Evolutionary conservation across 129 eudicot genomes (phyloP).

Genomic region (Helianthus tuberosus): DNA sequence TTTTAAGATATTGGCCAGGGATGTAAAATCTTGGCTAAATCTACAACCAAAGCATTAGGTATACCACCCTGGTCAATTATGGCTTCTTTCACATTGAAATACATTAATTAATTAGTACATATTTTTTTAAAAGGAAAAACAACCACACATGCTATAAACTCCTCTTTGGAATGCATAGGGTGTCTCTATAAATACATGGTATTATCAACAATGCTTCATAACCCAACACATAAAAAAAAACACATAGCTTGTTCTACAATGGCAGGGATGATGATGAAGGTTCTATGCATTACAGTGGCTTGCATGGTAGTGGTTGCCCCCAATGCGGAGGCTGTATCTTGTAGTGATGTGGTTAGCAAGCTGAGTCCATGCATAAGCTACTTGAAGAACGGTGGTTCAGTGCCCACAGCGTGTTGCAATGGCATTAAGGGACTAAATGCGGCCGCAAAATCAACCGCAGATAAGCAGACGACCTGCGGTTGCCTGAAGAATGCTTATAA

Average conservation of each 20-base stretch:
- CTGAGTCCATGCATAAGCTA: constrained; percentile 38
- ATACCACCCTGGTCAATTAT: no score
- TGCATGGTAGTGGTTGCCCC: constrained; percentile 27
- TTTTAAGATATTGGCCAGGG: no score
- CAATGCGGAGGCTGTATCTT: constrained; percentile 31
- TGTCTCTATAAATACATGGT: constrained; percentile 18
- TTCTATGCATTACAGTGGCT: constrained; percentile 14
- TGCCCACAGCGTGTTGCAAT: constrained; percentile 24
- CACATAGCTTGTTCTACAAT: constrained; percentile 1
- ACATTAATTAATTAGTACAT: no score
- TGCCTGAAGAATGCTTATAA: constrained; percentile 35
- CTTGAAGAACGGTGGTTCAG: constrained; percentile 13
- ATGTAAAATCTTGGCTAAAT: no score
- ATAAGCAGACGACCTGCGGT: constrained; percentile 31
- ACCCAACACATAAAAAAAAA: neutral
- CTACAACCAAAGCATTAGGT: no score
- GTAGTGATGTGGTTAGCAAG: constrained; percentile 23
- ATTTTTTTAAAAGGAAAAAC: no score
- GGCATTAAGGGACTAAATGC: constrained; percentile 32
- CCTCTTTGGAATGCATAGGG: neutral
- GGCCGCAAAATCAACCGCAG: constrained; percentile 24
- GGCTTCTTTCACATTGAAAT: no score
- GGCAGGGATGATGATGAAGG: constrained; percentile 17
- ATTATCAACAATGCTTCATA: neutral
- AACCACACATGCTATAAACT: neutral